Conservation (phyloP, 345 rosid genomes). For the Citrus glauca region DNA sequence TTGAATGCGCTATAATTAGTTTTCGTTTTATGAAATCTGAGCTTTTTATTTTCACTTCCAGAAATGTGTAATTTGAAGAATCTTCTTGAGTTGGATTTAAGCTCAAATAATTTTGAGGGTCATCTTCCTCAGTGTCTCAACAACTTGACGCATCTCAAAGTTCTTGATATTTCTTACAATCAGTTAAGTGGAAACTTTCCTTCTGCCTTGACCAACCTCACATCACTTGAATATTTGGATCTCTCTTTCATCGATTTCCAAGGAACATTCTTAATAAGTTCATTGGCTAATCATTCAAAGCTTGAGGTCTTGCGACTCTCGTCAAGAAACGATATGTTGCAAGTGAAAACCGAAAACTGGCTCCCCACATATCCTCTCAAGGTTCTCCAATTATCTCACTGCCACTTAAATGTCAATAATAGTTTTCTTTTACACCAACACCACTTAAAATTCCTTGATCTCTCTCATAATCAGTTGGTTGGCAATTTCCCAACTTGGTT, state of each 20-base stretch:
- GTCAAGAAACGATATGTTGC: no score
- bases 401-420: neutral
- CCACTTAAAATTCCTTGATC: neutral
- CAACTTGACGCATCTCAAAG: neutral
- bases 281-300: neutral
- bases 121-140: neutral
- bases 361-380: no score
- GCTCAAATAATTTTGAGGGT: fast-evolving
- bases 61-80: no score
- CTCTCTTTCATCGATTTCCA: neutral
- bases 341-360: no score
- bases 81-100: neutral
- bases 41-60: neutral
- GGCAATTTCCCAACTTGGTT: neutral
- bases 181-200: neutral
- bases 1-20: no score
- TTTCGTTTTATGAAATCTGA: no score
- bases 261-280: neutral
- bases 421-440: neutral
- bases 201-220: neutral
- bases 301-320: neutral
- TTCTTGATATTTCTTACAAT: neutral
- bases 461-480: neutral
- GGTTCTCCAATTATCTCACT: neutral
- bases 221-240: neutral